Evolutionary conservation across 805 yeast genomes (phyloP).

Genomic region (Ogataea wickerhamii): DNA sequence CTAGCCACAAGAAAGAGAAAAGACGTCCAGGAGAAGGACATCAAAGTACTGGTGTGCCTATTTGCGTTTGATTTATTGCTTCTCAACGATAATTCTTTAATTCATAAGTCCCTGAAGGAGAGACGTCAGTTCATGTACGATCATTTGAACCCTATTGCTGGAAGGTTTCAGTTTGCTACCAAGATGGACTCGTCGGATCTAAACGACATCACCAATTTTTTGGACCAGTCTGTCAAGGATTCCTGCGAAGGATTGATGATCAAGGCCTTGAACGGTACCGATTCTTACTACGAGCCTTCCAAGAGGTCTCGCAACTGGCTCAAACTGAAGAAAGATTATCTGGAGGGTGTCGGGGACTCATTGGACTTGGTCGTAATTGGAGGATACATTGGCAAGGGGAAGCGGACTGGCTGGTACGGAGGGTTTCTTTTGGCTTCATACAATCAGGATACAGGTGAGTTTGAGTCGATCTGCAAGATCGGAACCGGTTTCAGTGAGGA

Average conservation of each 20-base stretch:
- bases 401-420: constrained; percentile 92
- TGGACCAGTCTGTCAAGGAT: constrained; percentile 86
- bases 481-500: constrained; percentile 97
- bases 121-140: constrained; percentile 61
- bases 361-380: constrained; percentile 91
- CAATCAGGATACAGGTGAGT: constrained; percentile 87
- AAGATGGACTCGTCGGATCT: constrained; percentile 63
- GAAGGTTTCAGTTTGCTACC: constrained; percentile 81
- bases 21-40: constrained; percentile 82
- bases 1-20: constrained; percentile 91
- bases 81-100: constrained; percentile 66
- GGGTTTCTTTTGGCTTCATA: constrained; percentile 90
- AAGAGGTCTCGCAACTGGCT: constrained; percentile 95
- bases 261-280: constrained; percentile 76
- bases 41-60: constrained; percentile 86
- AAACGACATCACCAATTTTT: constrained; percentile 73
- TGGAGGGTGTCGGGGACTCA: constrained; percentile 95
- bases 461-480: constrained; percentile 92
- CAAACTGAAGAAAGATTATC: constrained; percentile 89
- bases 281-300: constrained; percentile 87
- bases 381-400: constrained; percentile 90
- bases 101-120: constrained; percentile 62
- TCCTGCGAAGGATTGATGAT: constrained; percentile 97
- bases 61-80: constrained; percentile 88
- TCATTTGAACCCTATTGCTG: constrained; percentile 58